Conservation (phyloP, 2,329 filamentous ascomycete genomes). For the Penicillium corylophilum region DNA sequence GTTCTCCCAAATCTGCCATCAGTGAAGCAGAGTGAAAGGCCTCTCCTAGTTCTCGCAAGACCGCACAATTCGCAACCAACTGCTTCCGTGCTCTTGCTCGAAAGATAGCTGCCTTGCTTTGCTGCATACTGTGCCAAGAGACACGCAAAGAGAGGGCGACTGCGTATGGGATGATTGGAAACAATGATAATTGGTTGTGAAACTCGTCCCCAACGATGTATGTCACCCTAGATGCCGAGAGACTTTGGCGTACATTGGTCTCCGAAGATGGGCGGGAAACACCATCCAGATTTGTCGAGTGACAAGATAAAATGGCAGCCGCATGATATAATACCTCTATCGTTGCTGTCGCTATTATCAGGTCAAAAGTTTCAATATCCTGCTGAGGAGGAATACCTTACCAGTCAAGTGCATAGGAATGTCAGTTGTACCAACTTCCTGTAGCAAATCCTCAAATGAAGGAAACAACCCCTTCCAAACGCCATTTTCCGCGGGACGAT, state of each 20-base stretch:
- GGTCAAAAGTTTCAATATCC: background rate
- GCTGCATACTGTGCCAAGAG: background rate
- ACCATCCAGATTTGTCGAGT: background rate
- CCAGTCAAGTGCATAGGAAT: background rate
- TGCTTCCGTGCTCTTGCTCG: background rate
- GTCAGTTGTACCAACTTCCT: background rate
- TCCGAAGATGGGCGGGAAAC: background rate
- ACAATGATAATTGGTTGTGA: background rate
- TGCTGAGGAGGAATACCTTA: background rate
- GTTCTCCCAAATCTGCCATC: background rate
- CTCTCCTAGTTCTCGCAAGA: background rate
- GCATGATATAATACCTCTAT: background rate
- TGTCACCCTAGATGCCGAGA: slow-evolving; percentile 1
- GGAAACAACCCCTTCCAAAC: background rate
- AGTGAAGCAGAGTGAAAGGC: background rate
- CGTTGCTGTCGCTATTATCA: background rate
- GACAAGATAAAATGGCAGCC: background rate
- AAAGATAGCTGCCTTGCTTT: background rate
- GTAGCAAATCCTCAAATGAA: background rate
- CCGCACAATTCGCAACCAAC: background rate
- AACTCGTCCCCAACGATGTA: slow-evolving; percentile 4
- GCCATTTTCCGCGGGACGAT: background rate
- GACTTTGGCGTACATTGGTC: background rate
- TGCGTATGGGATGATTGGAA: background rate
- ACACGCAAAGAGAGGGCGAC: background rate